These are phyloP conservation scores for Lagenidium giganteum DNA, from an alignment of 352 stramenopile species.

Conservation along the genomic window DNA sequence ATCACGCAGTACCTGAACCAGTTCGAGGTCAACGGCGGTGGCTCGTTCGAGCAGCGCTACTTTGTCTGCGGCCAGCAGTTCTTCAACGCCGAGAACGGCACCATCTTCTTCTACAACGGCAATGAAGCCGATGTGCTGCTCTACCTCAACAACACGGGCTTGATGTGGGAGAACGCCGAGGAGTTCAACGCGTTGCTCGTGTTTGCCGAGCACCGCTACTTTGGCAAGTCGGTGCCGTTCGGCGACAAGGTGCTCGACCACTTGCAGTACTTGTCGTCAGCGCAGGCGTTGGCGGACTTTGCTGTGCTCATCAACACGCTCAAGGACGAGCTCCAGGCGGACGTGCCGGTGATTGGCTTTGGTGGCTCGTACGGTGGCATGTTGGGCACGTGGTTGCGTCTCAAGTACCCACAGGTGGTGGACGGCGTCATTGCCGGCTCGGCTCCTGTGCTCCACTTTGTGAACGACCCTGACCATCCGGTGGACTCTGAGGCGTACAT, in stretches of 20 bases:
- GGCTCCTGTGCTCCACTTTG: constrained; percentile 52
- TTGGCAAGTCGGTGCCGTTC: constrained; percentile 68
- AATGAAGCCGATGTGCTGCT: constrained; percentile 66
- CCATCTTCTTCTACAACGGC: constrained; percentile 70
- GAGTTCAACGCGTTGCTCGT: constrained; percentile 61
- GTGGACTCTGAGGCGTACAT: constrained; percentile 26
- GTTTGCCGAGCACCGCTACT: constrained; percentile 78
- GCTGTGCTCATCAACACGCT: constrained; percentile 43
- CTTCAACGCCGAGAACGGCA: constrained; percentile 31
- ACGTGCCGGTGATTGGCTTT: constrained; percentile 64
- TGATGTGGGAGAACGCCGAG: constrained; percentile 71
- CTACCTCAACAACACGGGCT: constrained; percentile 61
- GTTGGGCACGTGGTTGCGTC: constrained; percentile 63
- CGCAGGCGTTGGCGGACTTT: constrained; percentile 83
- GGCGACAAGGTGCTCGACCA: constrained; percentile 37
- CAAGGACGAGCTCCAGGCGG: constrained; percentile 26
- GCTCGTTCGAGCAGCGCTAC: constrained; percentile 52
- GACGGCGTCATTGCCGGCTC: constrained; percentile 60
- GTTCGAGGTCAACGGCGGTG: constrained; percentile 23
- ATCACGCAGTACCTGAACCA: constrained; percentile 46
- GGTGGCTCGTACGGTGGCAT: constrained; percentile 78
- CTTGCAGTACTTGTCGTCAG: constrained; percentile 70
- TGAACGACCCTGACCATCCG: constrained; percentile 29
- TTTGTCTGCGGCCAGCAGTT: constrained; percentile 59
- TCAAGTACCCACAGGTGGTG: constrained; percentile 74